A percentile compares a stretch with the other conserved stretches of the same genome.
These are phyloP conservation scores for Tricladium varicosporioides DNA, from an alignment of 2,329 filamentous ascomycete species.

Conservation along the genomic window DNA sequence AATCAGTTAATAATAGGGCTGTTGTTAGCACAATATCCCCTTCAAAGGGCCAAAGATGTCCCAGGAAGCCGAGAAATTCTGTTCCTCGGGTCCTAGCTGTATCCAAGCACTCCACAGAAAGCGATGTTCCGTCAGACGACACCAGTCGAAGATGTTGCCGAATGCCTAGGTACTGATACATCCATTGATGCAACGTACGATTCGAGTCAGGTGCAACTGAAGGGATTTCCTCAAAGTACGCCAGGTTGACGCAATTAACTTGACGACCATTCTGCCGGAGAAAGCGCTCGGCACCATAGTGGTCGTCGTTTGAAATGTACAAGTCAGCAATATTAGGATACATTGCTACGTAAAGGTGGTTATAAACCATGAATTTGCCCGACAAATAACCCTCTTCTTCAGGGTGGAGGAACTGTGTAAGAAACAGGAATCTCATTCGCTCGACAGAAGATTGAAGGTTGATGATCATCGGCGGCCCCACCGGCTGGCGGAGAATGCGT, in stretches of 20 bases:
- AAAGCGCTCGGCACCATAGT: background rate
- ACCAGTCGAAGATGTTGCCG: background rate
- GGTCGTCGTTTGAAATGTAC: background rate
- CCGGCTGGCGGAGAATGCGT: background rate
- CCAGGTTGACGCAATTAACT: background rate
- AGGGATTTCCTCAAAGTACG: background rate
- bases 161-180: background rate
- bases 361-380: background rate
- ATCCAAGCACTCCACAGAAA: background rate
- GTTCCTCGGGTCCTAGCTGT: background rate
- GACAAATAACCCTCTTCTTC: background rate
- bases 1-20: background rate
- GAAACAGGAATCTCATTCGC: background rate
- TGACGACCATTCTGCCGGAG: background rate
- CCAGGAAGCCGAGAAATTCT: background rate
- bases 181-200: background rate
- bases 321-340: background rate
- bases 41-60: background rate
- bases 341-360: background rate
- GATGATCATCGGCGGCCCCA: background rate
- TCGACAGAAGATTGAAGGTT: background rate
- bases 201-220: background rate
- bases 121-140: background rate
- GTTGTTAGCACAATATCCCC: background rate
- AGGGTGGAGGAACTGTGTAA: background rate